Percentiles rank a stretch among this genome's conserved stretches.
Evolutionary conservation across 2,329 filamentous ascomycete genomes (phyloP).

Genomic region (Mycosphaerella sp.): DNA sequence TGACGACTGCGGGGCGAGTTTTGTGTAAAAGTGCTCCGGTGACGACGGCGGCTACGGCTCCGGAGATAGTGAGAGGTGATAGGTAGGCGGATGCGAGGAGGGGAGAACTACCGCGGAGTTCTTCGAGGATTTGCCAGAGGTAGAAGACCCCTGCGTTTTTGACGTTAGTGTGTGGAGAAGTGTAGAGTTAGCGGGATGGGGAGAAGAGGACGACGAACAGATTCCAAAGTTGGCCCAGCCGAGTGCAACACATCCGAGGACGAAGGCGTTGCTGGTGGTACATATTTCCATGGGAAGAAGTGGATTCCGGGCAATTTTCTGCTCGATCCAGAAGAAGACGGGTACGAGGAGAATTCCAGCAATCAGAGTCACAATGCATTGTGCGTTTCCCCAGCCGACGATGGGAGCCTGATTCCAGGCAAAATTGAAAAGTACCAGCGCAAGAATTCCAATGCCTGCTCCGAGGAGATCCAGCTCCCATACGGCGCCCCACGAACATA

Average conservation of each 20-base stretch:
- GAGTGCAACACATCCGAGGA: constrained; percentile 27
- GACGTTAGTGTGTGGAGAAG: constrained; percentile 21
- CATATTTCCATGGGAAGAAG: constrained; percentile 27
- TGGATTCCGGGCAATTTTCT: constrained; percentile 18
- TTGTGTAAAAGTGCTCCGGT: constrained; percentile 28
- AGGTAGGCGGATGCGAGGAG: constrained; percentile 44
- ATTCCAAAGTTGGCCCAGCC: constrained; percentile 31
- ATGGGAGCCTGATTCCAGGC: constrained; percentile 31
- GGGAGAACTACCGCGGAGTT: constrained; percentile 38
- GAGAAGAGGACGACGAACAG: neutral
- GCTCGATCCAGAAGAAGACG: constrained; percentile 27
- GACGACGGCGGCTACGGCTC: constrained; percentile 42
- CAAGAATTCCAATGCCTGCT: constrained; percentile 25
- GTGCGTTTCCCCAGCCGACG: constrained; percentile 26
- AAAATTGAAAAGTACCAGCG: constrained; percentile 30
- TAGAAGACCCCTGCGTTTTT: constrained; percentile 20
- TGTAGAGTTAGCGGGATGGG: neutral
- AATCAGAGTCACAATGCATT: constrained; percentile 25
- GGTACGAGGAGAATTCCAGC: constrained; percentile 26
- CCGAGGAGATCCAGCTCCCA: constrained; percentile 26
- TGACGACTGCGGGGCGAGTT: constrained; percentile 31
- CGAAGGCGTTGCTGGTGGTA: constrained; percentile 24
- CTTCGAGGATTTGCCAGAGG: constrained; percentile 45
- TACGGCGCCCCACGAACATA: constrained; percentile 12
- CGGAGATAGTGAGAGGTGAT: constrained; percentile 41